These are phyloP conservation scores for Russula virescens DNA, from an alignment of 768 basidiomycete genomes.

Conservation along the genomic window DNA sequence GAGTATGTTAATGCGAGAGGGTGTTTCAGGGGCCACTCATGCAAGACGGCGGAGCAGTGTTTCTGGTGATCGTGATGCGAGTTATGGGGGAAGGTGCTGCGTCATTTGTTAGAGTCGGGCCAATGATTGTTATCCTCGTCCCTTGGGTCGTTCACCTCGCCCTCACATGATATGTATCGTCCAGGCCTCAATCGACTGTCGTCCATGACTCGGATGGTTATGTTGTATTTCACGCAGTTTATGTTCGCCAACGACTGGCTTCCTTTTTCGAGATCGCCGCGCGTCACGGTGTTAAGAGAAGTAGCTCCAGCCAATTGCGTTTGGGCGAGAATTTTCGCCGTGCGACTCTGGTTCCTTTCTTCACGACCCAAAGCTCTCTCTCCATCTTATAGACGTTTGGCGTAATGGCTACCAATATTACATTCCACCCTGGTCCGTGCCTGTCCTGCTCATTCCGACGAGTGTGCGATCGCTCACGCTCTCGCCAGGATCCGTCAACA, in stretches of 20 bases:
- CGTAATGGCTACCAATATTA: constrained; percentile 43
- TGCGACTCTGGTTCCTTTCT: neutral
- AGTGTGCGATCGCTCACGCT: constrained; percentile 4
- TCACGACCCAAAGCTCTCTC: neutral
- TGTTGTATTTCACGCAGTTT: neutral
- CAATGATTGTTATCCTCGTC: constrained; percentile 5
- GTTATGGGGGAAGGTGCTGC: constrained; percentile 19
- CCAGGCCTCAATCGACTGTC: neutral
- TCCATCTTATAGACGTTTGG: neutral
- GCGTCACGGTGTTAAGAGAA: neutral
- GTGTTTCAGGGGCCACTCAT: constrained; percentile 47
- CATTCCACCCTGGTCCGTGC: constrained; percentile 16
- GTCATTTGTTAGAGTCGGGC: constrained; percentile 19
- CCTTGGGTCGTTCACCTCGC: neutral
- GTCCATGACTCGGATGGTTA: neutral
- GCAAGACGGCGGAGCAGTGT: constrained; percentile 33
- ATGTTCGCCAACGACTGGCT: neutral
- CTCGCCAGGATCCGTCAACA: constrained; percentile 13
- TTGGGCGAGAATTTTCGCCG: neutral
- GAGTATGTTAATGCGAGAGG: constrained; percentile 93
- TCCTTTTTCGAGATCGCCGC: neutral
- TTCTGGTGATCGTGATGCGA: constrained; percentile 17
- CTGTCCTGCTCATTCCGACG: neutral
- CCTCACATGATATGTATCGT: constrained; percentile 11
- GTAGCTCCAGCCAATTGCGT: neutral